Conservation (phyloP, 2,329 filamentous ascomycete species). For the Fusarium pseudograminearum region DNA sequence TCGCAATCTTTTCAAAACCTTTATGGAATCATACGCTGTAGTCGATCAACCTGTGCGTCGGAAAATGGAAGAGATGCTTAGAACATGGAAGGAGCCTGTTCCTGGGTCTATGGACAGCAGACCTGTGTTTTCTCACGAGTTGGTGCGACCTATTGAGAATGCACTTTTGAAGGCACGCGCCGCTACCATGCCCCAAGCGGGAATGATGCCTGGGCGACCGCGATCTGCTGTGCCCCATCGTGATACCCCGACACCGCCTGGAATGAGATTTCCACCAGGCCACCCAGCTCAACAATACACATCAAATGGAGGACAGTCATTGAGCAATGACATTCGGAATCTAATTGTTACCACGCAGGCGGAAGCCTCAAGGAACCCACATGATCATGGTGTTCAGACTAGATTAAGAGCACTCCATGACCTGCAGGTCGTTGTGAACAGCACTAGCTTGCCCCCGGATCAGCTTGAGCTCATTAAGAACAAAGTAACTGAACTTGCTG, state of each 20-base stretch:
- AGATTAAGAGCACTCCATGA: slow-evolving; percentile 88
- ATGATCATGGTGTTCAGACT: slow-evolving; percentile 80
- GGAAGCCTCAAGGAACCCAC: slow-evolving; percentile 80
- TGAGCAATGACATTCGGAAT: slow-evolving; percentile 85
- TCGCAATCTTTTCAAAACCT: slow-evolving; percentile 90
- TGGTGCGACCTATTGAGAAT: slow-evolving; percentile 92
- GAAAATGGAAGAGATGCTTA: slow-evolving; percentile 97
- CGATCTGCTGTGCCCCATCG: slow-evolving; percentile 71
- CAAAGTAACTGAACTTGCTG: slow-evolving; percentile 81
- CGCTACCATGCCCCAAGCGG: slow-evolving; percentile 67
- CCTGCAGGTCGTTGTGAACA: slow-evolving; percentile 79
- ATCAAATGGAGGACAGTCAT: slow-evolving; percentile 56
- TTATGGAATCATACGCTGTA: slow-evolving; percentile 95
- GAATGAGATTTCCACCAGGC: slow-evolving; percentile 50
- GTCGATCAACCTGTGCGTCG: slow-evolving; percentile 85
- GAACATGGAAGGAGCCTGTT: slow-evolving; percentile 97
- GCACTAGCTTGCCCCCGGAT: slow-evolving; percentile 80
- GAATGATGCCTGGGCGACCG: slow-evolving; percentile 59
- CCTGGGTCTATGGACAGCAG: slow-evolving; percentile 92
- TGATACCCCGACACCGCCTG: slow-evolving; percentile 80
- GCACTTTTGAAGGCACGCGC: slow-evolving; percentile 85
- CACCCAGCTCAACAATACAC: slow-evolving; percentile 49
- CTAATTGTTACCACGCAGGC: slow-evolving; percentile 79
- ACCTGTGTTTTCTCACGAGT: slow-evolving; percentile 89
- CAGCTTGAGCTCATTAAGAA: slow-evolving; percentile 87